Evolutionary conservation across 257 asterid genomes (phyloP), one percentile per base, ranked within the genome.

Genomic region (Petunia secreta): DNA sequence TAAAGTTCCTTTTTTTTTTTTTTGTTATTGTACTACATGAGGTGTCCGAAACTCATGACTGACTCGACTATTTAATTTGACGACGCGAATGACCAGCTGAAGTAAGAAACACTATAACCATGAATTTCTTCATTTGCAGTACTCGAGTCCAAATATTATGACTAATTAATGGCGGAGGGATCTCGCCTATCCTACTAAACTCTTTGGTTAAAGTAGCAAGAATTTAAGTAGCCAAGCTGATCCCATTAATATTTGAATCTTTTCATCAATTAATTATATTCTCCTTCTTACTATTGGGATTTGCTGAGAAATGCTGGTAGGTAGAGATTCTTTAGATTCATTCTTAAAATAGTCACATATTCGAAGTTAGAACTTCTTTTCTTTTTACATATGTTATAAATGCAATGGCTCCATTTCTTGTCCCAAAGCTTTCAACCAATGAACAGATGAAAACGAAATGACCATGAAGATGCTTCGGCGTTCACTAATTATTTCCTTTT

Each of bases 391-490:
- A n/a, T 68, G 40, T 68, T 68, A 9, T 43, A 68, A 68, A 68
- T 68, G 57, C 40, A 44, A 44, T 68, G 57, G 16, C 0, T 44
- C 41, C 76, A 0, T 0, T 69, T 69, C 4, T 44, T 16, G 4
- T 69, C 58, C 58, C 76, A 46, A 44, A 69, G 4, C 58, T 40
- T 67, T 67, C 55, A 50, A 71, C 77, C 44, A 34, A 71, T 71
- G 77, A 50, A 16, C 50, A 52, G 57, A 75, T 60, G 81, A 76
- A 64, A 64, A 39, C 67, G 75, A 82, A 76, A 25, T 25, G 86
- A 73, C 82, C 67, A 44, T 40, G 14, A 68, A 65, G 63, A 82
- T 81, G 64, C 71, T 82, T 68, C 43, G 77, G 34, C 34, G 8
- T 77, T 77, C 44, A 40, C 57, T 77, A 59, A 63, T 60, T 25